These are phyloP conservation scores for Yamadazyma membranifaciens DNA, from an alignment of 1,139 yeast genomes.

Conservation along the genomic window DNA sequence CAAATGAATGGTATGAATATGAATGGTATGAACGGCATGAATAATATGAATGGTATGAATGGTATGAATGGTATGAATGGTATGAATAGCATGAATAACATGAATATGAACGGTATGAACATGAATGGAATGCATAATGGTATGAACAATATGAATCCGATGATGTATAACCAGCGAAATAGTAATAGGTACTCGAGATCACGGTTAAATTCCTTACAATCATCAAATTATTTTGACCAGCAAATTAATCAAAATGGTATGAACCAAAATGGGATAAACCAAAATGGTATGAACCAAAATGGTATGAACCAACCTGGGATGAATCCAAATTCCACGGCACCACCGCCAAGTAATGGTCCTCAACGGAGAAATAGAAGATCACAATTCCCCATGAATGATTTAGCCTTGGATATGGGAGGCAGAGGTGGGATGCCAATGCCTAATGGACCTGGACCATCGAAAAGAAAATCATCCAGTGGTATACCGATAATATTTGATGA, in stretches of 20 bases:
- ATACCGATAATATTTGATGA: slow-evolving; percentile 9
- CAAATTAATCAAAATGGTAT: slow-evolving; percentile 11
- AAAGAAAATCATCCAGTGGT: slow-evolving; percentile 16
- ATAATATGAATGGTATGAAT: slow-evolving; percentile 5
- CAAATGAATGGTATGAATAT: slow-evolving; percentile 7
- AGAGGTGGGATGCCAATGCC: slow-evolving; percentile 52
- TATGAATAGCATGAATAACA: slow-evolving; percentile 5
- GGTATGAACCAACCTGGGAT: slow-evolving; percentile 9
- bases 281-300: slow-evolving; percentile 7
- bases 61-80: slow-evolving; percentile 1
- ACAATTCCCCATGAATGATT: slow-evolving; percentile 29
- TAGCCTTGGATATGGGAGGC: slow-evolving; percentile 41
- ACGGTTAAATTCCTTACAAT: slow-evolving; percentile 17
- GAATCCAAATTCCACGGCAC: slow-evolving; percentile 1
- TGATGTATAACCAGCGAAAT: slow-evolving; percentile 7
- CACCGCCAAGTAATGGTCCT: slow-evolving; percentile 2
- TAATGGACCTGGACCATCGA: slow-evolving; percentile 13
- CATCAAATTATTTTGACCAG: slow-evolving; percentile 12
- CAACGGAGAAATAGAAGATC: slow-evolving; percentile 34
- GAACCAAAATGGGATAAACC: slow-evolving; percentile 10
- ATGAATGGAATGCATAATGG: slow-evolving; percentile 5
- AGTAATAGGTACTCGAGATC: slow-evolving; percentile 11
- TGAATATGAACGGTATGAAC: slow-evolving; percentile 8
- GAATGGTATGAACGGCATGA: slow-evolving; percentile 6
- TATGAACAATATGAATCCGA: not conserved